Evolutionary conservation across 345 rosid genomes (phyloP).

Genomic region (Microcos paniculata): DNA sequence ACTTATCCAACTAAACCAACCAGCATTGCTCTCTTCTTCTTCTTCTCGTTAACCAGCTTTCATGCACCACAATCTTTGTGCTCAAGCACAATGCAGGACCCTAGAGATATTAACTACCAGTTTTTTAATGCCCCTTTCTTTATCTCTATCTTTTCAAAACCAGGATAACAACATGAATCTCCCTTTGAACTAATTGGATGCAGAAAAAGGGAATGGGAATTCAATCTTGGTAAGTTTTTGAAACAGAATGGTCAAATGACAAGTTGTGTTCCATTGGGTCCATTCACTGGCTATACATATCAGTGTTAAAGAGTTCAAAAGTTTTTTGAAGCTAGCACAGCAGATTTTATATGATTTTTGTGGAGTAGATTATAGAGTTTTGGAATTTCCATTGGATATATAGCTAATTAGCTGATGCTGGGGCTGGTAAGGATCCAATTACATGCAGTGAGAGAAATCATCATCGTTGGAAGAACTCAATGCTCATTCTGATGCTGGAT

Average conservation of each 20-base stretch:
- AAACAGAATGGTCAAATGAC: constrained; percentile 20
- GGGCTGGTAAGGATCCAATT: constrained; percentile 22
- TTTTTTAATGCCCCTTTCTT: constrained; percentile 5
- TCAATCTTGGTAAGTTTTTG: constrained; percentile 19
- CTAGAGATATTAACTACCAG: not conserved
- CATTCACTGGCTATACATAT: constrained; percentile 81
- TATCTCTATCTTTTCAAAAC: constrained; percentile 24
- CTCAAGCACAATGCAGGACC: not conserved
- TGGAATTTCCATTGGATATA: constrained; percentile 20
- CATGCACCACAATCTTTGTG: no score
- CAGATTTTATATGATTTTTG: constrained; percentile 69
- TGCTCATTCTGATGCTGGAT: constrained; percentile 35
- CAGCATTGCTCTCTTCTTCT: not conserved
- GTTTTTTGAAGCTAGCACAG: constrained; percentile 83
- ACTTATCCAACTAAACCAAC: no score
- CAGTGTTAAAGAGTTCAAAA: constrained; percentile 74
- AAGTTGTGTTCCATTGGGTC: constrained; percentile 57
- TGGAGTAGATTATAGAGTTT: constrained; percentile 18
- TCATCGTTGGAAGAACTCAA: constrained; percentile 32
- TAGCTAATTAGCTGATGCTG: constrained; percentile 6
- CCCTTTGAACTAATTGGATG: constrained; percentile 8
- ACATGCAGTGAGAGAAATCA: constrained; percentile 27
- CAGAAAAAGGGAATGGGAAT: not conserved
- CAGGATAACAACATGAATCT: no score
- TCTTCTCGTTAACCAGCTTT: not conserved